Conservation (phyloP, 1,284 basidiomycete genomes). For the Cryptococcus sp. region DNA sequence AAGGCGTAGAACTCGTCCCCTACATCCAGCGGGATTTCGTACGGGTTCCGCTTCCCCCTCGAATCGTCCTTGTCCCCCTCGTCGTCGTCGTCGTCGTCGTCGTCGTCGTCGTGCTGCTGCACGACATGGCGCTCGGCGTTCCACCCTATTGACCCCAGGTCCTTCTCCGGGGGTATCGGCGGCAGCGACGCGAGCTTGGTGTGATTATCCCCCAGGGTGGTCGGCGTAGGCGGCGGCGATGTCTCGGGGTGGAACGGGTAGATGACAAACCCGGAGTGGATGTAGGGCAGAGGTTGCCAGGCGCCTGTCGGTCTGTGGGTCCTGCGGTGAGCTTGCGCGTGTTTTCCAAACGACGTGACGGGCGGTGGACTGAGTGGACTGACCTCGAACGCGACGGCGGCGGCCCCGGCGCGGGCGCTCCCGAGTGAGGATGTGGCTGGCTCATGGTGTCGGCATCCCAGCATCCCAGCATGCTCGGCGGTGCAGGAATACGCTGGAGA, state of each 20-base stretch:
- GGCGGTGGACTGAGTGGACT: too few species aligned
- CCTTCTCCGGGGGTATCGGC: background rate
- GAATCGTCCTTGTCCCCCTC: background rate
- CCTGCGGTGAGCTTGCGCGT: too few species aligned
- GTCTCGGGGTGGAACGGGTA: conserved; percentile 37
- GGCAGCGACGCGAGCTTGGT: background rate
- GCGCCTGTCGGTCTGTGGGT: conserved; percentile 11
- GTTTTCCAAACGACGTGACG: too few species aligned
- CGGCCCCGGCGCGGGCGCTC: too few species aligned
- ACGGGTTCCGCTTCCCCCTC: conserved; percentile 28
- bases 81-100: too few species aligned
- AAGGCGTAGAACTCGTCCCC: conserved; percentile 97
- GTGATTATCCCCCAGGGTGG: conserved; percentile 13
- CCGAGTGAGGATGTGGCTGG: too few species aligned
- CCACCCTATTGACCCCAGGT: background rate
- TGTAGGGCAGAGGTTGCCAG: conserved; percentile 46
- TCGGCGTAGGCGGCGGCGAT: conserved; percentile 21
- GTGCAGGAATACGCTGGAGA: too few species aligned
- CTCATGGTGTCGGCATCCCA: too few species aligned
- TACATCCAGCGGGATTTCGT: conserved; percentile 55
- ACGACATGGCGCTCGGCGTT: background rate
- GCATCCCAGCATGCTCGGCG: too few species aligned
- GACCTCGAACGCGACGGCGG: too few species aligned
- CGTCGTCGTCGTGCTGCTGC: conserved; percentile 1
- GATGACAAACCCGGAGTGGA: conserved; percentile 43